A percentile compares a stretch with the other conserved stretches of the same genome.
phyloP scores from a whole-genome alignment of 2,329 filamentous ascomycete genomes.

The Parasarocladium wereldwijsianum region DNA sequence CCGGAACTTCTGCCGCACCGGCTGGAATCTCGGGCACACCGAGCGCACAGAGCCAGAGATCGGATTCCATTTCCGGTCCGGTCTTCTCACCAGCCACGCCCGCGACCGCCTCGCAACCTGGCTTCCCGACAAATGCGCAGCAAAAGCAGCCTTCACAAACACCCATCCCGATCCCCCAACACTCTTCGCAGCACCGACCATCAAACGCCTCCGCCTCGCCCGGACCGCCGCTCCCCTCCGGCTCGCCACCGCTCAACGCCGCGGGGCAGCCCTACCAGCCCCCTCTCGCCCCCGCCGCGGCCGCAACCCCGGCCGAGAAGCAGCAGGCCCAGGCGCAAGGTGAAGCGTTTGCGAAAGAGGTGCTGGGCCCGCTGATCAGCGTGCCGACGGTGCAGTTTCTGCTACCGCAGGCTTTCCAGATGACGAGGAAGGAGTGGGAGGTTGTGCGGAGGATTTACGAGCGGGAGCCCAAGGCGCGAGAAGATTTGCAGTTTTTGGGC shows the following conservation, averaged over 20 bases:
- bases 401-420: slow-evolving; percentile 51
- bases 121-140: background rate
- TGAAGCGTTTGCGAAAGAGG: slow-evolving; percentile 41
- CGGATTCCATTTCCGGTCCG: slow-evolving; percentile 33
- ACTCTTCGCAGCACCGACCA: slow-evolving; percentile 14
- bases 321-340: slow-evolving; percentile 33
- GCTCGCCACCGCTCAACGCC: slow-evolving; percentile 2
- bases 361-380: slow-evolving; percentile 48
- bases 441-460: slow-evolving; percentile 57
- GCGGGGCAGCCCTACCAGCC: too few species aligned
- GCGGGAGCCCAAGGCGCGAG: slow-evolving; percentile 47
- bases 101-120: slow-evolving; percentile 12
- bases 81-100: slow-evolving; percentile 39
- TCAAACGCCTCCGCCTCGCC: slow-evolving; percentile 6
- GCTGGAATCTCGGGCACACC: slow-evolving; percentile 14
- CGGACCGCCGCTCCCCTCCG: slow-evolving; percentile 4
- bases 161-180: slow-evolving; percentile 9
- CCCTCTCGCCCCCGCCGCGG: slow-evolving; percentile 9
- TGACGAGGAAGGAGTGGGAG: slow-evolving; percentile 57
- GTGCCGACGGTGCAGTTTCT: slow-evolving; percentile 56
- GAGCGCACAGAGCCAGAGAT: slow-evolving; percentile 21
- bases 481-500: slow-evolving; percentile 44
- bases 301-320: slow-evolving; percentile 13
- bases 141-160: slow-evolving; percentile 20
- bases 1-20: slow-evolving; percentile 4